Base-by-base conservation (phyloP, 2,329 filamentous ascomycete species). In the Phaeosphaeria sp. region DNA sequence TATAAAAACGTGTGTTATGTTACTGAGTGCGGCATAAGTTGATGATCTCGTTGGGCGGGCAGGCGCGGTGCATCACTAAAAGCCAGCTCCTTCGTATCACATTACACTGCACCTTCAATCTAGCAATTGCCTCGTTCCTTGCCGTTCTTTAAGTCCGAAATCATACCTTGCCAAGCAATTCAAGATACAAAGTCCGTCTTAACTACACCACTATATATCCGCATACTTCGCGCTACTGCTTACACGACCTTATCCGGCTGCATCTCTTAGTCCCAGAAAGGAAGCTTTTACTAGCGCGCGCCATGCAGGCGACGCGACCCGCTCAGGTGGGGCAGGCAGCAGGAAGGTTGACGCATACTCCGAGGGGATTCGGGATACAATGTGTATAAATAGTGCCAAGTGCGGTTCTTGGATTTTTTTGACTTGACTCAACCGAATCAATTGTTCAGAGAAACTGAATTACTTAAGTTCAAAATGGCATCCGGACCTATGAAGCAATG, bases 401-500 rank as follows among this genome's bases (percentile, higher is more conserved):
- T 30, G 25, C 25, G 15, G 36, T 40, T 40, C 36, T 17, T 17
- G n/a, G n/a, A n/a, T n/a, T n/a, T n/a, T n/a, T n/a, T n/a, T n/a
- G n/a, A n/a, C n/a, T n/a, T n/a, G 17, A 40, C 6, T 40, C 36
- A 18, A 6, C 20, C 20, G n/a, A 43, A 11, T 11, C n/a, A 13
- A 11, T 18, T 7, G 9, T 43, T 43, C 40, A 18, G 8, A 13
- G 11, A 30, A 30, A 11, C 5, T 6, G 25, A 30, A 30, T 40
- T 45, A 45, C n/a, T n/a, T n/a, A n/a, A n/a, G n/a, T n/a, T n/a
- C 18, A 55, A n/a, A 52, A 86, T 86, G 83, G 77, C 83, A 21
- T 85, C 83, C 43, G 77, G 84, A 64, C 77, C 81, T n/a, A 79
- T 81, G 45, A 77, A 72, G 56, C 65, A 76, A 49, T 84, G 82